Base-by-base conservation (phyloP, 306 rosid species). In the Prunus kanzakura region DNA sequence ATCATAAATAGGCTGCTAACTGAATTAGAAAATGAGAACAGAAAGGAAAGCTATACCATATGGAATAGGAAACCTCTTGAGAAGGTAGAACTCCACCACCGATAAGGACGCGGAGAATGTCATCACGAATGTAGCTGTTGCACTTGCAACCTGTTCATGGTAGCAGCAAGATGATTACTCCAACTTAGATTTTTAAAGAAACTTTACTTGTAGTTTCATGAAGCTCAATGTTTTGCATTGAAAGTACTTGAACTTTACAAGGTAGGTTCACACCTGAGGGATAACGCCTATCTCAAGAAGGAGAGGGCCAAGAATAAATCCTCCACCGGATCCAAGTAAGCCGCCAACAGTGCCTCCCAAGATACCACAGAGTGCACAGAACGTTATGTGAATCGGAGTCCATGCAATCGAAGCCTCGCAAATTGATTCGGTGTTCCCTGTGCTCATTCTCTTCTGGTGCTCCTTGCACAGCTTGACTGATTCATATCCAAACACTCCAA, bases 101-200 rank as follows among this genome's bases (percentile, higher is more conserved):
- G 96, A 94, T 52, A 94, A 71, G 32, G 97, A 91, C 55, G 97
- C 80, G 2, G 98, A 94, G 81, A 91, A 94, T 89, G 86, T 84
- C 97, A 94, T 91, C 64, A 94, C 97, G 67, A 90, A 91, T 80
- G 97, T 90, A 46, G 97, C 97, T 56, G 98, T 91, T 29, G 96
- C 91, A 82, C 97, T 94, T 7, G 98, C 98, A 79, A 92, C 97
- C 96, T 93, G 69, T 71, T n/a, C 75, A 77, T 41, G 11, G 2
- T 22, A 60, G 77, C 19, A 22, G 49, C 16, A 12, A 11, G 12
- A 57, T 9, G 10, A 25, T 69, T 69, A 25, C 35, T 13, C 46
- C 25, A 16, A 27, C 43, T 38, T 38, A 38, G 43, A 38, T 38
- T 38, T 38, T 60, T 27, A 4, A 56, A 3, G 8, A 0, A 15